Conservation (phyloP, 179 eudicot species). For the Camellia oleifera region DNA sequence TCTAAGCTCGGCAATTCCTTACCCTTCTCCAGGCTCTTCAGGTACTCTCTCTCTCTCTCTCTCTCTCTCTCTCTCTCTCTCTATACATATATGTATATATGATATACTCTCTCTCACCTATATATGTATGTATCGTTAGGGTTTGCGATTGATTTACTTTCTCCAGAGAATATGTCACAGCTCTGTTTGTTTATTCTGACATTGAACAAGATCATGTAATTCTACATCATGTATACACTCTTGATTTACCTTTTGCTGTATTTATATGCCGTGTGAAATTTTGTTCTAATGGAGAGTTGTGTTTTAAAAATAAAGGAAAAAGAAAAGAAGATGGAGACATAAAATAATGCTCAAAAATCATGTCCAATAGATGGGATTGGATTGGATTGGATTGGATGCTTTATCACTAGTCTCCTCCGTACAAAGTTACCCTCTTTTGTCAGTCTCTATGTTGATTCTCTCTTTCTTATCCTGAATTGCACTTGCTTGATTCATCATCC, state of each 20-base stretch:
- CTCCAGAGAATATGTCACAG: background rate
- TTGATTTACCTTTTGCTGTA: no score
- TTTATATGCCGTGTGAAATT: no score
- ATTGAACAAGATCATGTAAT: background rate
- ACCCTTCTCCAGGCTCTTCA: constrained; percentile 64
- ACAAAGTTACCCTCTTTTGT: background rate
- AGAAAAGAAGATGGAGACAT: no score
- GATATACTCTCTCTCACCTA: no score
- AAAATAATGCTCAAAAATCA: no score
- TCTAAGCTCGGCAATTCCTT: constrained; percentile 42
- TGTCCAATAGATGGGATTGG: no score
- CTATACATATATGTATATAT: background rate
- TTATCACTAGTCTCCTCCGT: background rate
- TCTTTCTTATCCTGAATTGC: background rate
- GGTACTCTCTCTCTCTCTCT: constrained; percentile 29
- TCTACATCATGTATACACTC: background rate
- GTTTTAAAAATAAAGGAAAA: background rate
- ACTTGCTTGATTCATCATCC: background rate
- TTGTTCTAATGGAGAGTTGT: background rate
- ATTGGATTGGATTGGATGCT: background rate
- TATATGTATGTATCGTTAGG: background rate
- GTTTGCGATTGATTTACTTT: background rate
- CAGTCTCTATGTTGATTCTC: background rate
- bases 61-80: background rate
- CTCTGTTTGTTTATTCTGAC: background rate